These are phyloP conservation scores for Pouteria campechiana DNA, from an alignment of 179 eudicot genomes.

Conservation along the genomic window DNA sequence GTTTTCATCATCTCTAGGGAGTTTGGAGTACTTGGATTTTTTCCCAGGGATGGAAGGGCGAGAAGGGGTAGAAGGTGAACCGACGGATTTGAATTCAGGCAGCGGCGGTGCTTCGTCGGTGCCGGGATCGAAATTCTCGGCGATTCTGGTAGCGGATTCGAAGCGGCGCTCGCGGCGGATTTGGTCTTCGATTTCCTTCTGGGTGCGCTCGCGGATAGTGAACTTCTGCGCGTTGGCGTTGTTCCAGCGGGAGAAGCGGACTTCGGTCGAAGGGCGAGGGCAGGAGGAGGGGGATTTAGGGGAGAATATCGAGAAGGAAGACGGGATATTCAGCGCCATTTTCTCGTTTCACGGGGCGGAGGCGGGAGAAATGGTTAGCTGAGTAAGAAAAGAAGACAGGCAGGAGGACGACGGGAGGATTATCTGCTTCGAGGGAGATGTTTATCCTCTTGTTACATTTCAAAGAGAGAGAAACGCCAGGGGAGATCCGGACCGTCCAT, in stretches of 20 bases:
- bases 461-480: too few relatives aligned
- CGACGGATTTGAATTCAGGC: conserved; percentile 26
- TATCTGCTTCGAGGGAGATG: too few relatives aligned
- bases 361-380: too few relatives aligned
- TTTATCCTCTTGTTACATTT: too few relatives aligned
- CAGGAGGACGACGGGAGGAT: too few relatives aligned
- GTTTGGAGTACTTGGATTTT: conserved; percentile 58
- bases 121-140: conserved; percentile 15
- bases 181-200: conserved; percentile 57
- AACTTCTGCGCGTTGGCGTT: conserved; percentile 73
- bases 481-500: too few relatives aligned
- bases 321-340: conserved; percentile 41
- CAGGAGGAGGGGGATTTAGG: conserved; percentile 24
- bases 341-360: neutral
- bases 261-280: conserved; percentile 31
- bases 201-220: conserved; percentile 38
- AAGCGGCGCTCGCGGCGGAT: conserved; percentile 60
- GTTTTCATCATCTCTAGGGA: conserved; percentile 5
- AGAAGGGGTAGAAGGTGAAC: conserved; percentile 50
- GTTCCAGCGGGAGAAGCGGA: conserved; percentile 92
- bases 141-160: conserved; percentile 47
- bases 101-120: conserved; percentile 9
- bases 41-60: conserved; percentile 59
- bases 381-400: too few relatives aligned
- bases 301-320: conserved; percentile 57